These are phyloP conservation scores for Cryptococcus sp. DNA, from an alignment of 1,284 basidiomycete species.

Conservation along the genomic window DNA sequence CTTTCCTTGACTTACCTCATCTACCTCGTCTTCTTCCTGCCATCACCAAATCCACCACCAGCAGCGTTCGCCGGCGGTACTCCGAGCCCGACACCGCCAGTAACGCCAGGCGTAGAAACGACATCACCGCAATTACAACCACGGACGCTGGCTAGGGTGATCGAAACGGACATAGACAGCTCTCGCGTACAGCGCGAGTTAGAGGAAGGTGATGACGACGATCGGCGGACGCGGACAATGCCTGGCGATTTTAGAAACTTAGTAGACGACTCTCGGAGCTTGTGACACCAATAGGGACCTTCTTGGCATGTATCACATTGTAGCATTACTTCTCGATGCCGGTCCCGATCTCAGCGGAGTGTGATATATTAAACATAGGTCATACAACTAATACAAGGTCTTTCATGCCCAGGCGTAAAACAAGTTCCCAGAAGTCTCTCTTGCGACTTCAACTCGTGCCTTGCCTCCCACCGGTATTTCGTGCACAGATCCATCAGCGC, in stretches of 20 bases:
- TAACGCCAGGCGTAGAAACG: conserved; percentile 4
- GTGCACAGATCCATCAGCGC: conserved; percentile 17
- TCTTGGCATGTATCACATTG: too few species aligned
- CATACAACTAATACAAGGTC: too few species aligned
- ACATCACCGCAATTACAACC: background rate
- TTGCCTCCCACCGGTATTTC: conserved; percentile 8
- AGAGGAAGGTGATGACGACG: background rate
- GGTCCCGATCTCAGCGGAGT: too few species aligned
- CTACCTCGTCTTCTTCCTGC: conserved; percentile 28
- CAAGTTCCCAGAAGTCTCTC: background rate
- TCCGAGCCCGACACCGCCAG: conserved; percentile 20
- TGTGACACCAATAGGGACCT: too few species aligned
- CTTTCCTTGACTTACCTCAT: conserved; percentile 27
- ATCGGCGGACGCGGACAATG: background rate
- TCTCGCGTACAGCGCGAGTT: background rate
- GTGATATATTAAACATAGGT: too few species aligned
- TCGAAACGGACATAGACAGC: background rate
- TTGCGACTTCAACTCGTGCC: background rate
- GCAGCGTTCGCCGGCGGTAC: conserved; percentile 31
- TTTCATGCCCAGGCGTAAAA: too few species aligned
- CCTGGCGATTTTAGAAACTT: background rate
- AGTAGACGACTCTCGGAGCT: too few species aligned
- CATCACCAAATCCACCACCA: conserved; percentile 21
- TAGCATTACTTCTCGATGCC: too few species aligned
- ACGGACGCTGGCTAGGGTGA: background rate